Percentiles rank a stretch among this genome's conserved stretches.
Evolutionary conservation across 106 monocot genomes (phyloP).

Genomic region (Platanthera guangdongensis): DNA sequence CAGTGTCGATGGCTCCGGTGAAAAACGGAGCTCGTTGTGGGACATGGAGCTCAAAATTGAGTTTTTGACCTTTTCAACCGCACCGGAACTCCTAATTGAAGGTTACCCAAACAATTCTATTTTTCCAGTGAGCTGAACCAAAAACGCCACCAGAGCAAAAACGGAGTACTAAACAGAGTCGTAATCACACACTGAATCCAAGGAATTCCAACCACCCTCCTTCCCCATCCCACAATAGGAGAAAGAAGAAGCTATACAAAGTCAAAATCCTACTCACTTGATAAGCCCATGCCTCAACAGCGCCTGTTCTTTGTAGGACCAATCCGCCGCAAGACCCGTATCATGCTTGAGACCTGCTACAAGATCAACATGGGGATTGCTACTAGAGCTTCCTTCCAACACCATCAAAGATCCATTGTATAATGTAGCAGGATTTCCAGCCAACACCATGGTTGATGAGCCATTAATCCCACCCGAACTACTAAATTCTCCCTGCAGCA

Average conservation of each 20-base stretch:
- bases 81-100: too few species aligned
- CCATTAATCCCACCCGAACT: conserved; percentile 23
- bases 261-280: conserved; percentile 26
- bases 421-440: conserved; percentile 21
- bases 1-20: too few species aligned
- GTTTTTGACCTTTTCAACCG: too few species aligned
- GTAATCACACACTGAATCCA: neutral
- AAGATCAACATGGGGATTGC: conserved; percentile 17
- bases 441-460: conserved; percentile 19
- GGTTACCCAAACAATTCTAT: too few species aligned
- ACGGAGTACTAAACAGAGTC: too few species aligned
- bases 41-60: too few species aligned
- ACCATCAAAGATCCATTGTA: conserved; percentile 18
- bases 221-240: neutral
- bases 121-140: too few species aligned
- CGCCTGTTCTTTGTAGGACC: conserved; percentile 47
- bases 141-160: too few species aligned
- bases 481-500: conserved; percentile 22
- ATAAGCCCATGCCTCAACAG: conserved; percentile 33
- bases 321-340: conserved; percentile 38
- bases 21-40: too few species aligned
- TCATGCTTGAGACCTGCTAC: conserved; percentile 44
- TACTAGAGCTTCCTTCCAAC: conserved; percentile 7
- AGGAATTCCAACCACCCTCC: neutral
- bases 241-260: neutral